Evolutionary conservation across 352 stramenopile species (phyloP).

Genomic region (Phytophthora citrophthora): DNA sequence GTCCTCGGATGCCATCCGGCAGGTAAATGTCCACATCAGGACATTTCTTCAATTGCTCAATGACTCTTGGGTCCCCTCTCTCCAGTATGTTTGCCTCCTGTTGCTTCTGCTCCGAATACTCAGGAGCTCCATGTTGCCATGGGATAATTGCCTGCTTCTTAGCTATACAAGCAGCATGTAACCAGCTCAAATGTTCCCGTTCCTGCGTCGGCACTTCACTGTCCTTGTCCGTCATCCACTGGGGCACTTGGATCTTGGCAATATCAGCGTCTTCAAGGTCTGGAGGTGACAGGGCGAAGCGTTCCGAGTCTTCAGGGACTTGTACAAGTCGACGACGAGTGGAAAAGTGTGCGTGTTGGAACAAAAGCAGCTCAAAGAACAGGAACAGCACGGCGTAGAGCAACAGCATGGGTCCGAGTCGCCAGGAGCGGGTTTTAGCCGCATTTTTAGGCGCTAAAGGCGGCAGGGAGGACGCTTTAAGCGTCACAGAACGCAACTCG

Average conservation of each 20-base stretch:
- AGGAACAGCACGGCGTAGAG: constrained; percentile 25
- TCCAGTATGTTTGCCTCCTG: constrained; percentile 26
- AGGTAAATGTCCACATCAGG: constrained; percentile 55
- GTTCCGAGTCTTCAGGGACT: constrained; percentile 19
- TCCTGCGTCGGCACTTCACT: constrained; percentile 33
- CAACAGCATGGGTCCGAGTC: constrained; percentile 24
- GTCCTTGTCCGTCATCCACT: constrained; percentile 35
- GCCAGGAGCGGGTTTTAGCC: not conserved
- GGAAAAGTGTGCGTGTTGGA: constrained; percentile 12
- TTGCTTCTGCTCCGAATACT: constrained; percentile 12
- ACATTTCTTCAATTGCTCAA: constrained; percentile 43
- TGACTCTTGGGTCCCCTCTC: constrained; percentile 27
- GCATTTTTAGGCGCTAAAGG: not conserved
- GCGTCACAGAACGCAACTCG: constrained; percentile 28
- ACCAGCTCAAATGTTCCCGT: constrained; percentile 36
- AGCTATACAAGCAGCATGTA: constrained; percentile 31
- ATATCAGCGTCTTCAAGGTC: constrained; percentile 25
- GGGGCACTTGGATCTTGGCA: constrained; percentile 20
- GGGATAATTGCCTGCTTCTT: constrained; percentile 35
- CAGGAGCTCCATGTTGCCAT: constrained; percentile 33
- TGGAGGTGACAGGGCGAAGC: constrained; percentile 20
- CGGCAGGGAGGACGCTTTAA: constrained; percentile 25
- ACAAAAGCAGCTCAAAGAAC: constrained; percentile 20
- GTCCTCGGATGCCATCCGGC: constrained; percentile 34
- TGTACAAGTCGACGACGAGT: constrained; percentile 17